phyloP scores from a whole-genome alignment of 2,329 filamentous ascomycete species.

The Cytospora mali region DNA sequence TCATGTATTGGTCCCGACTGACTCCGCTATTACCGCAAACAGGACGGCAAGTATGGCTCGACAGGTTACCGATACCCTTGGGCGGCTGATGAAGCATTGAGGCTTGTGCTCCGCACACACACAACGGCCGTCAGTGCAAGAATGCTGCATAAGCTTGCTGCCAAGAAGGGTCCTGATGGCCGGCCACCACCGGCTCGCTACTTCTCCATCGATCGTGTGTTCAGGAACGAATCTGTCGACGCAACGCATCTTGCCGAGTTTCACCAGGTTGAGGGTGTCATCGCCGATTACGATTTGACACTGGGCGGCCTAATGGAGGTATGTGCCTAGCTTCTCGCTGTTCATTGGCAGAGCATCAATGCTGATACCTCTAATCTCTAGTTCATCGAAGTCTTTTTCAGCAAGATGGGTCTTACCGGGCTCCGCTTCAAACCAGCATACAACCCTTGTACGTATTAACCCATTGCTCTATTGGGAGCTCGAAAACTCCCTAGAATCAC shows the following conservation, averaged over 20 bases:
- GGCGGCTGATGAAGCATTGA: constrained; percentile 82
- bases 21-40: neutral
- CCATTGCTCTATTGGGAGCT: constrained; percentile 39
- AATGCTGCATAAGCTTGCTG: constrained; percentile 87
- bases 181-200: constrained; percentile 75
- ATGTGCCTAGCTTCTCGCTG: neutral
- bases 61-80: constrained; percentile 97
- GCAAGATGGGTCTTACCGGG: constrained; percentile 84
- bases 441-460: constrained; percentile 61
- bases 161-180: constrained; percentile 73
- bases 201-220: constrained; percentile 98
- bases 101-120: constrained; percentile 91
- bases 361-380: constrained; percentile 39
- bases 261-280: constrained; percentile 98
- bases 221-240: constrained; percentile 95
- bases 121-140: constrained; percentile 91
- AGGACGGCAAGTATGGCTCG: constrained; percentile 84
- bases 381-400: constrained; percentile 94
- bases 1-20: too few relatives aligned
- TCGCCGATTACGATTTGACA: constrained; percentile 92
- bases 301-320: constrained; percentile 79
- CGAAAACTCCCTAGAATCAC: neutral
- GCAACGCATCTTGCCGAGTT: constrained; percentile 97
- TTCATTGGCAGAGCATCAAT: constrained; percentile 56
- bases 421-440: constrained; percentile 97